Percentiles rank a stretch among this genome's conserved stretches.
Conservation (phyloP, 345 rosid species). For the Syzygium jambos region DNA sequence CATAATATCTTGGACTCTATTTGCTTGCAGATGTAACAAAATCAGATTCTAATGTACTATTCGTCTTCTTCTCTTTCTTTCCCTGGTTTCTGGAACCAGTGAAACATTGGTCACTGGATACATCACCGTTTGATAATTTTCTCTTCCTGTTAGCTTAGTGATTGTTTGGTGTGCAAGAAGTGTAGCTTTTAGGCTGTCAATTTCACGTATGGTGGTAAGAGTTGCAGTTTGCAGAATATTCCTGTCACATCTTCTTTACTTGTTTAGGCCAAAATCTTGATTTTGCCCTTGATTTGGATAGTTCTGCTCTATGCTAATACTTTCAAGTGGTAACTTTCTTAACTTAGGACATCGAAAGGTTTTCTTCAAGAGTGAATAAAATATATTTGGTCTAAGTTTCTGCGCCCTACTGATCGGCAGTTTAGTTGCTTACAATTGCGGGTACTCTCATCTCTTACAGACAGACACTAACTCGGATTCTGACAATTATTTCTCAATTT, state of each 20-base stretch:
- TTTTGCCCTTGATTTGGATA: not conserved
- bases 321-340: not conserved
- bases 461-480: not conserved
- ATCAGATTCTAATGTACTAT: not conserved
- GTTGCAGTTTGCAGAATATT: not conserved
- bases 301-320: not conserved
- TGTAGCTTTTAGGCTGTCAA: not conserved
- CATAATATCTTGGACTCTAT: not conserved
- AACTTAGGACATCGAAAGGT: not conserved
- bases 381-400: not conserved
- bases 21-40: not conserved
- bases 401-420: not conserved
- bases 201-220: not conserved
- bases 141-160: not conserved
- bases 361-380: not conserved
- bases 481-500: not conserved
- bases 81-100: not conserved
- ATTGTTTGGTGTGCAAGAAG: not conserved
- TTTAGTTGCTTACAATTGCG: not conserved
- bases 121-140: not conserved
- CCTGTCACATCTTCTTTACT: not conserved
- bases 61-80: not conserved
- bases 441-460: not conserved
- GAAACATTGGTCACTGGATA: not conserved
- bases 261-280: not conserved